A percentile compares a stretch with the other conserved stretches of the same genome.
Conservation (phyloP, 768 basidiomycete genomes). For the Mycena chlorophos region DNA sequence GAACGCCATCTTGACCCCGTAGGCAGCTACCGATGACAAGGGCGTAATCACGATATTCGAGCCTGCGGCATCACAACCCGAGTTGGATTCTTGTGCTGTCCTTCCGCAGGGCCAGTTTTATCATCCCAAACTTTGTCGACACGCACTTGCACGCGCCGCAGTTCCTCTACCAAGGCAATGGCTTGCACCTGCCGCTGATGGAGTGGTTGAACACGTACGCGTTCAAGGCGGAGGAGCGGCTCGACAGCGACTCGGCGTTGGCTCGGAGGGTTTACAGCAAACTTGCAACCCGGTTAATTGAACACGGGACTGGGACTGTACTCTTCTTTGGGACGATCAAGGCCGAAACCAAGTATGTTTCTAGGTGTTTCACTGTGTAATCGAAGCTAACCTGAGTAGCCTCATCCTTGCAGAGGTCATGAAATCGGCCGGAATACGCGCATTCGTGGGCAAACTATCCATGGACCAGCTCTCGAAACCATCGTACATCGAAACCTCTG, state of each 20-base stretch:
- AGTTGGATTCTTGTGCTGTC: conserved; percentile 23
- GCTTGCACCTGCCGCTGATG: conserved; percentile 82
- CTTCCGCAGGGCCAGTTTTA: conserved; percentile 59
- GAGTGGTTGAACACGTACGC: conserved; percentile 83
- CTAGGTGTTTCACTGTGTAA: not conserved
- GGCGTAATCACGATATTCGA: conserved; percentile 58
- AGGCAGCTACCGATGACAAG: conserved; percentile 33
- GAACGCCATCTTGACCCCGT: not conserved
- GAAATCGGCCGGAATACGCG: conserved; percentile 70
- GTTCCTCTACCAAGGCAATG: conserved; percentile 85
- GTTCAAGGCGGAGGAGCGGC: conserved; percentile 74
- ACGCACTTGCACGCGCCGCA: conserved; percentile 88
- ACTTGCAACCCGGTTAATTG: conserved; percentile 64
- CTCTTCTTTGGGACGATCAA: conserved; percentile 84
- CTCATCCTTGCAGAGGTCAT: conserved; percentile 77
- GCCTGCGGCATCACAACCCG: conserved; percentile 30
- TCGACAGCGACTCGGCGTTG: conserved; percentile 62
- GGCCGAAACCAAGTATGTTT: conserved; percentile 72
- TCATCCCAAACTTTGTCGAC: conserved; percentile 81
- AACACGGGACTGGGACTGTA: conserved; percentile 77
- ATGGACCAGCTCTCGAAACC: conserved; percentile 81
- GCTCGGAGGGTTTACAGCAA: conserved; percentile 67
- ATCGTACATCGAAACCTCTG: conserved; percentile 67
- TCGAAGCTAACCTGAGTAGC: conserved; percentile 42
- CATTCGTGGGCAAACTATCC: conserved; percentile 86